Evolutionary conservation across 2,329 filamentous ascomycete genomes (phyloP).

Genomic region (Zopfia rhizophila): DNA sequence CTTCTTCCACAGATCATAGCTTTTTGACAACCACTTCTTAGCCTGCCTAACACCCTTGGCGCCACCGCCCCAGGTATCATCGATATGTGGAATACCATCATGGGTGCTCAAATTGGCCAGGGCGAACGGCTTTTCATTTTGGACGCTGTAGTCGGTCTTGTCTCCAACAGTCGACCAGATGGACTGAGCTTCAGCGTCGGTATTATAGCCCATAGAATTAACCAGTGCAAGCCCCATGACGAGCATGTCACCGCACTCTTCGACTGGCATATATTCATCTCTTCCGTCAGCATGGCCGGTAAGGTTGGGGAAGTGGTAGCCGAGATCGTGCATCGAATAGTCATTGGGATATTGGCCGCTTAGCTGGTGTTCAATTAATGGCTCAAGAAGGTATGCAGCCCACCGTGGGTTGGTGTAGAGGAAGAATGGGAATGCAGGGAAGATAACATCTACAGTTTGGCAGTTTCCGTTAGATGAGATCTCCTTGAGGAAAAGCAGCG

Average conservation of each 20-base stretch:
- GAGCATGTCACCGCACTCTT: constrained; percentile 84
- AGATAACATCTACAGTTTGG: constrained; percentile 89
- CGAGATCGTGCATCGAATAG: constrained; percentile 82
- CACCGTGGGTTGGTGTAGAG: constrained; percentile 84
- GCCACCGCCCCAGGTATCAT: constrained; percentile 68
- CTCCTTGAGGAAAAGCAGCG: constrained; percentile 83
- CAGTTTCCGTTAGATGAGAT: constrained; percentile 87
- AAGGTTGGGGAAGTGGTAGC: constrained; percentile 77
- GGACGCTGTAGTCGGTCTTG: constrained; percentile 28
- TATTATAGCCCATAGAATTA: constrained; percentile 75
- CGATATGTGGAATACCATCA: constrained; percentile 67
- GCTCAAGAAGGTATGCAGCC: constrained; percentile 82
- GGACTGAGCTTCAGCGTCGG: constrained; percentile 66
- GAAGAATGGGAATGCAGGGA: constrained; percentile 87
- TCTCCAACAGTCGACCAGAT: constrained; percentile 64
- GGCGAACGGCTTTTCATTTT: constrained; percentile 56
- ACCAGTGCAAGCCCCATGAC: constrained; percentile 83
- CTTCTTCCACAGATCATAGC: constrained; percentile 77
- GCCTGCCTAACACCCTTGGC: constrained; percentile 66
- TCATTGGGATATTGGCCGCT: constrained; percentile 86
- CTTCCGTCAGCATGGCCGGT: constrained; percentile 76
- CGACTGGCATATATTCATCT: constrained; percentile 80
- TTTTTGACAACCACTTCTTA: constrained; percentile 72
- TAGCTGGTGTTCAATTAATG: constrained; percentile 81
- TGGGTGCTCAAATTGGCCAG: constrained; percentile 60